Evolutionary conservation across 148 eudicot genomes (phyloP), one percentile per base, ranked within the genome.

Genomic region (Camellia japonica): DNA sequence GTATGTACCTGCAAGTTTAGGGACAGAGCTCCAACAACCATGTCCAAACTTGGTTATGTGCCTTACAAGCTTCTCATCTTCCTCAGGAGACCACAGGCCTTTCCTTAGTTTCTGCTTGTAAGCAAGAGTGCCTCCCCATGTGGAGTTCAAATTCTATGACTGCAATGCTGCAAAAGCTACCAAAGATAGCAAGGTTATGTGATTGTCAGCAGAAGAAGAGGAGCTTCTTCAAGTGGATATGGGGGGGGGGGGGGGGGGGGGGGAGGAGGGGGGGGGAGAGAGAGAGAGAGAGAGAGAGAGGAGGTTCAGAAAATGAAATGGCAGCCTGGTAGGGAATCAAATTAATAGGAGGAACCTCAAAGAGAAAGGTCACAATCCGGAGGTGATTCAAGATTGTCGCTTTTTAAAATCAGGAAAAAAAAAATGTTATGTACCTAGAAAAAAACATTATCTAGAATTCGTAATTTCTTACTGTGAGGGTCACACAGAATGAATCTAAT

Each of bases 61-160:
- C 73, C 86, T 88, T 7, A 95, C 85, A 65, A 95, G 98, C 47
- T 93, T 95, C 78, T 93, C 98, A 90, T 95, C 98, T 92, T 95
- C 98, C 68, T 95, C 98, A 18, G 98, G 98, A 68, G 98, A 95
- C 98, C 98, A 95, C 1, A 95, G 90, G 7, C 98, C 98, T 88
- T 95, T 95, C 76, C 98, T 90, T 15, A 95, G 87, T 87, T 95
- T 95, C 86, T 95, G 98, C 82, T 95, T 95, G 79, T 88, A 92
- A 95, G 47, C 97, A 94, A 80, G 98, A 92, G 80, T 95, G 98
- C 72, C 97, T 95, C 51, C 94, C 97, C 98, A 95, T 94, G 66
- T 82, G 80, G 41, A 56, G 23, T 47, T 56, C 46, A 52, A 65
- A 67, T 23, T 51, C 42, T 78, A 51, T 67, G 12, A 44, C 79